Percentiles rank a stretch among this genome's conserved stretches.
Evolutionary conservation across 257 asterid genomes (phyloP).

Genomic region (Nicotiana benthamiana): DNA sequence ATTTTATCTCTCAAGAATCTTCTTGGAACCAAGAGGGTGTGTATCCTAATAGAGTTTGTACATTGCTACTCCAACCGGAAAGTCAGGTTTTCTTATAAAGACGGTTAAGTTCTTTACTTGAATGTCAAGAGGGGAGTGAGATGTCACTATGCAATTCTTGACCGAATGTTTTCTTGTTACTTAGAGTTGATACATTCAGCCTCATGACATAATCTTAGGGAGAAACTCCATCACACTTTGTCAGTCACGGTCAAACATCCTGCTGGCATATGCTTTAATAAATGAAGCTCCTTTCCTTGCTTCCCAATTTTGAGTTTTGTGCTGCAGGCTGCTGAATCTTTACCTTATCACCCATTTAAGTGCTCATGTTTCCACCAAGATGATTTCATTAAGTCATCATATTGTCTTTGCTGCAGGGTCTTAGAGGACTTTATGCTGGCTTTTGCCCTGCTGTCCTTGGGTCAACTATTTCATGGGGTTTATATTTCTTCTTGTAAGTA

Average conservation of each 20-base stretch:
- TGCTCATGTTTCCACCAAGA: background rate
- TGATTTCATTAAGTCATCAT: background rate
- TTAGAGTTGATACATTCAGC: background rate
- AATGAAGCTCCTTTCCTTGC: background rate
- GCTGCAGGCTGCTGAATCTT: background rate
- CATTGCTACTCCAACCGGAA: background rate
- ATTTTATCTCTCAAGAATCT: background rate
- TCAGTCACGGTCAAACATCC: background rate
- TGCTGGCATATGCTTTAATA: background rate
- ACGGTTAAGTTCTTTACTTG: background rate
- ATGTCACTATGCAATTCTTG: background rate
- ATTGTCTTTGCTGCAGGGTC: constrained; percentile 49
- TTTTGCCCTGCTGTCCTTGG: constrained; percentile 98
- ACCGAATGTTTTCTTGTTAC: background rate
- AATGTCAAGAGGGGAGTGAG: background rate
- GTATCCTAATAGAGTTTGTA: background rate
- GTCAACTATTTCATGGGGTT: constrained; percentile 91
- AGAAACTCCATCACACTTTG: background rate
- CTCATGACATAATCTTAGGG: background rate
- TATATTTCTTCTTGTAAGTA: constrained; percentile 91
- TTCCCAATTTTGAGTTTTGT: background rate
- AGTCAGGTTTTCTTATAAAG: background rate
- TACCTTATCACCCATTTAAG: background rate
- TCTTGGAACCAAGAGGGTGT: background rate
- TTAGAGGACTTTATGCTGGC: constrained; percentile 89